phyloP scores from a whole-genome alignment of 2,329 filamentous ascomycete species.

The Phaeomoniella chlamydospora region DNA sequence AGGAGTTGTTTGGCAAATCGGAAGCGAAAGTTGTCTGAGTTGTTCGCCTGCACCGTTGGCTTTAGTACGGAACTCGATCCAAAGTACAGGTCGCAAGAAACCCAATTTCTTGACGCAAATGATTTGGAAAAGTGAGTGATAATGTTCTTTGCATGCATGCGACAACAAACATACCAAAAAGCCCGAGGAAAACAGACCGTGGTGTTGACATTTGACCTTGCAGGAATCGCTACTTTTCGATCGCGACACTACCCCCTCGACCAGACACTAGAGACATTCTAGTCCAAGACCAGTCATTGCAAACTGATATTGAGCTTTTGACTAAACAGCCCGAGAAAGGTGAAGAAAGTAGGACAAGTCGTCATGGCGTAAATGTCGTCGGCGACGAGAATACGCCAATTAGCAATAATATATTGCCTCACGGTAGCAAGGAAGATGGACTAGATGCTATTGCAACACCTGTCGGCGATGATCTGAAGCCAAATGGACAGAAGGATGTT shows the following conservation, averaged over 20 bases:
- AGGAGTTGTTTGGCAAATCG: constrained; percentile 56
- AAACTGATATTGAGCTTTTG: neutral
- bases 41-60: constrained; percentile 65
- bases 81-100: constrained; percentile 35
- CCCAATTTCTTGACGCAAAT: constrained; percentile 41
- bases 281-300: neutral
- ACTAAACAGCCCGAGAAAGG: no score
- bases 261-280: constrained; percentile 11
- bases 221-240: constrained; percentile 43
- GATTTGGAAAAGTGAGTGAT: constrained; percentile 39
- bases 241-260: constrained; percentile 33
- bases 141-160: neutral
- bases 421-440: no score
- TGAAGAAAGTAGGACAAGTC: no score
- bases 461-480: no score
- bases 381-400: no score
- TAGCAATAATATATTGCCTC: no score
- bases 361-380: no score
- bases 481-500: no score
- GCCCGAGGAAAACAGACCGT: neutral
- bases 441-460: no score
- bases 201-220: constrained; percentile 5
- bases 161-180: constrained; percentile 1
- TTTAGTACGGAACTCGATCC: constrained; percentile 28
- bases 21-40: constrained; percentile 80